These are phyloP conservation scores for Tillandsia fasciculata DNA, from an alignment of 176 grass and related monocot species.

Conservation along the genomic window DNA sequence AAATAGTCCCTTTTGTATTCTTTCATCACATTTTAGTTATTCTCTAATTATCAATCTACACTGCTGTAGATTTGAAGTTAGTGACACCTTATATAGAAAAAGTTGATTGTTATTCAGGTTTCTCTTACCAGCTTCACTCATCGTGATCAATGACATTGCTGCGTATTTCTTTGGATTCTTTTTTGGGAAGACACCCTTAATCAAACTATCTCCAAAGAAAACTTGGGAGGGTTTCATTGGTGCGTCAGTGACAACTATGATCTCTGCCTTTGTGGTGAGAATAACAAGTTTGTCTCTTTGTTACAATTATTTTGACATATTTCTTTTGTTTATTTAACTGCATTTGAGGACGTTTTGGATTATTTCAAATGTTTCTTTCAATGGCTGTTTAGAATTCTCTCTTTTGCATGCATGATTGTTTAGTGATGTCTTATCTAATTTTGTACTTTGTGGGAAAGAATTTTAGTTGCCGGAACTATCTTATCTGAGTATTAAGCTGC, in stretches of 20 bases:
- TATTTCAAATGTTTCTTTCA: too few species aligned
- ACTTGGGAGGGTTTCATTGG: constrained; percentile 99
- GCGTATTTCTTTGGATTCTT: constrained; percentile 99
- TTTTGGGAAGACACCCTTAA: constrained; percentile 91
- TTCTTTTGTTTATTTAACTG: constrained; percentile 6
- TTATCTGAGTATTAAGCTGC: too few species aligned
- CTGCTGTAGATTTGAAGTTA: not conserved
- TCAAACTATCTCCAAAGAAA: constrained; percentile 98
- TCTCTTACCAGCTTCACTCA: constrained; percentile 94
- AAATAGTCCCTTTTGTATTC: too few species aligned
- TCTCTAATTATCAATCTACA: too few species aligned
- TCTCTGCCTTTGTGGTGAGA: constrained; percentile 90
- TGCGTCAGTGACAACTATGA: constrained; percentile 85
- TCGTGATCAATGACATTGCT: constrained; percentile 90
- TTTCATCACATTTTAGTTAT: too few species aligned
- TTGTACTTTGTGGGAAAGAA: too few species aligned
- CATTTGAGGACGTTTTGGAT: not conserved
- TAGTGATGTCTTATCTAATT: too few species aligned
- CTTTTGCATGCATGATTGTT: too few species aligned
- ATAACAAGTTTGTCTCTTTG: constrained; percentile 16
- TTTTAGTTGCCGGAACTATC: too few species aligned
- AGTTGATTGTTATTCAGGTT: constrained; percentile 50
- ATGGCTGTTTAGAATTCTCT: too few species aligned
- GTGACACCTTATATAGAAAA: not conserved
- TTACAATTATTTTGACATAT: not conserved